A percentile compares a stretch with the other conserved stretches of the same genome.
Evolutionary conservation across 805 yeast genomes (phyloP).

Genomic region (Pichia pseudocactophila): DNA sequence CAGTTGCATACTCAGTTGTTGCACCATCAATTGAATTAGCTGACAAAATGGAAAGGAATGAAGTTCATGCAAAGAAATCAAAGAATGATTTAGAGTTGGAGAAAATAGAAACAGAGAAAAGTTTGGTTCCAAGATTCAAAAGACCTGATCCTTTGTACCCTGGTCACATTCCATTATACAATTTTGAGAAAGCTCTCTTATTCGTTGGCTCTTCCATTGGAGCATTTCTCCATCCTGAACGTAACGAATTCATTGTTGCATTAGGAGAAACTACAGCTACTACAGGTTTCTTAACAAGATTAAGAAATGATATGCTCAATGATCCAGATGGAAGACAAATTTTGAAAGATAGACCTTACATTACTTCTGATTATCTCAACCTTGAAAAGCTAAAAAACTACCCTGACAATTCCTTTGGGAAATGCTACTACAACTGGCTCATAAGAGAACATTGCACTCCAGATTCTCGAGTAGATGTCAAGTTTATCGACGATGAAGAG

Average conservation of each 20-base stretch:
- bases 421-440: slow-evolving; percentile 73
- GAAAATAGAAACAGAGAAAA: slow-evolving; percentile 8
- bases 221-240: slow-evolving; percentile 67
- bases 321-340: slow-evolving; percentile 73
- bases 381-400: slow-evolving; percentile 48
- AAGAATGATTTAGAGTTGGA: slow-evolving; percentile 22
- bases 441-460: slow-evolving; percentile 85
- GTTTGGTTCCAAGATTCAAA: slow-evolving; percentile 22
- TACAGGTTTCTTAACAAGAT: slow-evolving; percentile 48
- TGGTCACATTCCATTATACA: slow-evolving; percentile 70
- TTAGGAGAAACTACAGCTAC: slow-evolving; percentile 88
- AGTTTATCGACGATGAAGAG: slow-evolving; percentile 81
- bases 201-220: slow-evolving; percentile 70
- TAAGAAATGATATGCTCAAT: slow-evolving; percentile 66
- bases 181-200: slow-evolving; percentile 53
- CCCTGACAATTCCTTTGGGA: slow-evolving; percentile 68
- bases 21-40: slow-evolving; percentile 46
- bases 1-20: slow-evolving; percentile 13
- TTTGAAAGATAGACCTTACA: slow-evolving; percentile 71
- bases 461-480: slow-evolving; percentile 84
- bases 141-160: slow-evolving; percentile 46
- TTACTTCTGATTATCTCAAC: slow-evolving; percentile 64
- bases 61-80: slow-evolving; percentile 31
- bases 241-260: slow-evolving; percentile 68
- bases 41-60: slow-evolving; percentile 46